Percentiles rank a stretch among this genome's conserved stretches.
These are phyloP conservation scores for Juncus effusus DNA, from an alignment of 176 grass and related monocot species.

Conservation along the genomic window DNA sequence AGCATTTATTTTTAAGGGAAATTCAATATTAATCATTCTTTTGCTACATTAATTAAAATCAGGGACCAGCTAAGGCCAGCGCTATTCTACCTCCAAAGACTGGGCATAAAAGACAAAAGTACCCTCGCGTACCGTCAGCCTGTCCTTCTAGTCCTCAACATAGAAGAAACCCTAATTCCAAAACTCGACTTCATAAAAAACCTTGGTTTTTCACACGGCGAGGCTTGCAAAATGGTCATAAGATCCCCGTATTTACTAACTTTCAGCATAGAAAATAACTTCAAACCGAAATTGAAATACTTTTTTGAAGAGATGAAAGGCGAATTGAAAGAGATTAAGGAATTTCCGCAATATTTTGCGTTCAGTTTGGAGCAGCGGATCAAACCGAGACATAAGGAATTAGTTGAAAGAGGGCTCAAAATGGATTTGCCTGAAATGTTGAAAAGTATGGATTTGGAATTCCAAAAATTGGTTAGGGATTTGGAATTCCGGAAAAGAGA, in stretches of 20 bases:
- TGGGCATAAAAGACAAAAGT: constrained; percentile 39
- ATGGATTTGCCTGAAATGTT: constrained; percentile 53
- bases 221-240: constrained; percentile 45
- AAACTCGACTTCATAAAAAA: constrained; percentile 48
- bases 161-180: constrained; percentile 56
- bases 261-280: constrained; percentile 63
- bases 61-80: constrained; percentile 62
- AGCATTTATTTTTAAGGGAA: too few relatives aligned
- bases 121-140: constrained; percentile 51
- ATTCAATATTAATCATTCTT: not conserved
- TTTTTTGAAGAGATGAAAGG: constrained; percentile 45
- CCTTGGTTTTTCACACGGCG: constrained; percentile 36
- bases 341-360: constrained; percentile 73
- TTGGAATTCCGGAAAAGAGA: not conserved
- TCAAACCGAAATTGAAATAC: constrained; percentile 64
- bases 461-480: constrained; percentile 43
- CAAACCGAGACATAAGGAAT: constrained; percentile 46
- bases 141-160: constrained; percentile 59
- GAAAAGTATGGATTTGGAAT: constrained; percentile 64
- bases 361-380: constrained; percentile 73
- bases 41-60: not conserved
- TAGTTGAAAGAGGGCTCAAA: constrained; percentile 36
- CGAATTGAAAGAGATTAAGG: constrained; percentile 61
- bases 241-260: constrained; percentile 55
- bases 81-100: constrained; percentile 60